These are phyloP conservation scores for Cyphellophora attinorum DNA, from an alignment of 2,329 filamentous ascomycete species.

Conservation along the genomic window DNA sequence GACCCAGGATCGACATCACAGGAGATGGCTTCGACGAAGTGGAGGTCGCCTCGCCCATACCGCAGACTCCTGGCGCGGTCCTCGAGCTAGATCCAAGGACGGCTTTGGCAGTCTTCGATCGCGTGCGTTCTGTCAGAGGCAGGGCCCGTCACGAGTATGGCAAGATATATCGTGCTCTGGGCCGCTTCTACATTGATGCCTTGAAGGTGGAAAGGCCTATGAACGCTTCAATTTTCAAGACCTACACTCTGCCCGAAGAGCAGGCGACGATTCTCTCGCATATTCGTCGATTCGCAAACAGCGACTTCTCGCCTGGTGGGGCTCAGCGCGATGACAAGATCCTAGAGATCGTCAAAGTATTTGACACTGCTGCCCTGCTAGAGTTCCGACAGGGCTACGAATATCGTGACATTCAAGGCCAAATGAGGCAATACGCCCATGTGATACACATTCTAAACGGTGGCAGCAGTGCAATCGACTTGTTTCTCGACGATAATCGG, in stretches of 20 bases:
- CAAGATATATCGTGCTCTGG: constrained; percentile 78
- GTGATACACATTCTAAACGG: constrained; percentile 77
- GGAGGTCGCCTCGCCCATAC: constrained; percentile 40
- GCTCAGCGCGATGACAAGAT: constrained; percentile 62
- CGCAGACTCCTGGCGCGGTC: constrained; percentile 19
- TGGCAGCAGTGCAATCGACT: constrained; percentile 65
- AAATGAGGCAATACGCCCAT: constrained; percentile 81
- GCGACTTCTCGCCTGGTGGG: constrained; percentile 72
- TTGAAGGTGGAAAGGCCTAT: constrained; percentile 58
- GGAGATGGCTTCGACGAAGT: constrained; percentile 73
- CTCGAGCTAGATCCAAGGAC: constrained; percentile 48
- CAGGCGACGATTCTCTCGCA: constrained; percentile 86
- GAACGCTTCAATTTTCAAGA: constrained; percentile 66
- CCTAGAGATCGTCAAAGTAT: constrained; percentile 64
- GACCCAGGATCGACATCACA: constrained; percentile 6
- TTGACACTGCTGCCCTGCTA: constrained; percentile 79
- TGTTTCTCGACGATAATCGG: constrained; percentile 83
- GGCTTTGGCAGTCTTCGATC: constrained; percentile 60
- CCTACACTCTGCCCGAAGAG: constrained; percentile 77
- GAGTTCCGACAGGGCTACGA: constrained; percentile 94
- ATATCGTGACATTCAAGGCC: constrained; percentile 74
- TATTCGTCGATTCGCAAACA: constrained; percentile 65
- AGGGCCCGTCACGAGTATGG: constrained; percentile 83
- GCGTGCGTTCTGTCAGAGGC: constrained; percentile 69
- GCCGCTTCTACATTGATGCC: constrained; percentile 81